These are phyloP conservation scores for Auriscalpium microsporum DNA, from an alignment of 768 basidiomycete species.

Conservation along the genomic window DNA sequence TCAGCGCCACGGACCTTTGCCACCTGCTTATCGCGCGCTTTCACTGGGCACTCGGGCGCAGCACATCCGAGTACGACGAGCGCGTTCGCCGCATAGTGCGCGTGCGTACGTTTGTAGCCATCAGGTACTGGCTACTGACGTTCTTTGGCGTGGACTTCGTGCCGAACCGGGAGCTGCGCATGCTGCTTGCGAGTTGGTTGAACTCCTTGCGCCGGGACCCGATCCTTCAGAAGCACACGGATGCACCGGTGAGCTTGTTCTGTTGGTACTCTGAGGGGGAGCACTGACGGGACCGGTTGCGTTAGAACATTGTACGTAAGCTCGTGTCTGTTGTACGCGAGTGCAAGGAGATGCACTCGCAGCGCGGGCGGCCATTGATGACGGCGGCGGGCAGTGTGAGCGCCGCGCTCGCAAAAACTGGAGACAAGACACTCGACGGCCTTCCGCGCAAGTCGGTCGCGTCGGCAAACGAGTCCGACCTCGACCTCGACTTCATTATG, in stretches of 20 bases:
- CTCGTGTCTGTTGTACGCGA: conserved; percentile 79
- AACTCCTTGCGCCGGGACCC: conserved; percentile 71
- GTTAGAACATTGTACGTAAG: conserved; percentile 70
- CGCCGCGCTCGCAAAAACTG: neutral
- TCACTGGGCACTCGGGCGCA: conserved; percentile 70
- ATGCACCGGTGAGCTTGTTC: conserved; percentile 54
- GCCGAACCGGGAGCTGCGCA: conserved; percentile 67
- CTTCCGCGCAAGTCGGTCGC: conserved; percentile 28
- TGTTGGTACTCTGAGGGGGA: conserved; percentile 1
- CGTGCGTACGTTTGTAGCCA: conserved; percentile 83
- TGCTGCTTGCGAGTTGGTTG: conserved; percentile 69
- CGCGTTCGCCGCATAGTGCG: conserved; percentile 69
- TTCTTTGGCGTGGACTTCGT: conserved; percentile 88
- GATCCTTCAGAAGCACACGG: conserved; percentile 53
- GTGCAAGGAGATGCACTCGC: conserved; percentile 56
- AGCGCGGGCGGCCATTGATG: conserved; percentile 20
- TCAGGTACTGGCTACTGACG: conserved; percentile 84
- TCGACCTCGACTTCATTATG: conserved; percentile 69
- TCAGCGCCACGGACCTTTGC: conserved; percentile 70
- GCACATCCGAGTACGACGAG: conserved; percentile 50
- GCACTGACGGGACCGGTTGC: conserved; percentile 1
- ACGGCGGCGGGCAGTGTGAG: conserved; percentile 22
- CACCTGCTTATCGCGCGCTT: conserved; percentile 81
- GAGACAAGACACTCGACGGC: conserved; percentile 1
- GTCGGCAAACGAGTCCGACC: conserved; percentile 48